phyloP scores from a whole-genome alignment of 2,329 filamentous ascomycete genomes.

The Nannizziopsis barbatae region DNA sequence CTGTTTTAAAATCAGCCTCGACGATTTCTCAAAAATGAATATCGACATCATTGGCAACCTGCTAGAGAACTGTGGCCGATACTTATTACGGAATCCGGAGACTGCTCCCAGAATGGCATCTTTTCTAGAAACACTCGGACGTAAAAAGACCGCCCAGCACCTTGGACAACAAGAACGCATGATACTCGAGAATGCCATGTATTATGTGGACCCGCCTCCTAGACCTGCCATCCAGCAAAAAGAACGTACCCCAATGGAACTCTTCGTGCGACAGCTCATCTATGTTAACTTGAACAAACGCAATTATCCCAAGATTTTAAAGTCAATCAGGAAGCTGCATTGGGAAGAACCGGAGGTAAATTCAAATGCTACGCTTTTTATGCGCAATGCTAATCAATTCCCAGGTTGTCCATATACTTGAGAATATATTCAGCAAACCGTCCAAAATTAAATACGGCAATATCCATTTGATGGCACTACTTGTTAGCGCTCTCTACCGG shows the following conservation, averaged over 20 bases:
- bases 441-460: conserved; percentile 97
- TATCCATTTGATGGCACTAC: conserved; percentile 81
- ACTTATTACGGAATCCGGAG: conserved; percentile 81
- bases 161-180: conserved; percentile 93
- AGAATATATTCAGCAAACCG: conserved; percentile 90
- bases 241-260: conserved; percentile 82
- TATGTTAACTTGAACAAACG: conserved; percentile 91
- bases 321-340: conserved; percentile 87
- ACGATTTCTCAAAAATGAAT: conserved; percentile 97
- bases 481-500: conserved; percentile 76
- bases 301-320: conserved; percentile 84
- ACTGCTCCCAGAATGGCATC: conserved; percentile 87
- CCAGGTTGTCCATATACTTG: conserved; percentile 61
- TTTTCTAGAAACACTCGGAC: conserved; percentile 86
- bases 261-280: conserved; percentile 84
- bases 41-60: conserved; percentile 97
- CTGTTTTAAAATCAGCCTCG: conserved; percentile 90
- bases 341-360: conserved; percentile 83
- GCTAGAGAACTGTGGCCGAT: conserved; percentile 90
- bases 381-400: background rate
- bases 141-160: conserved; percentile 92
- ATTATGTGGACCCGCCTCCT: conserved; percentile 93
- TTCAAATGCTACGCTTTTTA: background rate
- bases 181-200: conserved; percentile 95
- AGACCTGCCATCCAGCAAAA: conserved; percentile 92